Conservation (phyloP, 75 land plant genomes). For the Sequoiadendron giganteum region DNA sequence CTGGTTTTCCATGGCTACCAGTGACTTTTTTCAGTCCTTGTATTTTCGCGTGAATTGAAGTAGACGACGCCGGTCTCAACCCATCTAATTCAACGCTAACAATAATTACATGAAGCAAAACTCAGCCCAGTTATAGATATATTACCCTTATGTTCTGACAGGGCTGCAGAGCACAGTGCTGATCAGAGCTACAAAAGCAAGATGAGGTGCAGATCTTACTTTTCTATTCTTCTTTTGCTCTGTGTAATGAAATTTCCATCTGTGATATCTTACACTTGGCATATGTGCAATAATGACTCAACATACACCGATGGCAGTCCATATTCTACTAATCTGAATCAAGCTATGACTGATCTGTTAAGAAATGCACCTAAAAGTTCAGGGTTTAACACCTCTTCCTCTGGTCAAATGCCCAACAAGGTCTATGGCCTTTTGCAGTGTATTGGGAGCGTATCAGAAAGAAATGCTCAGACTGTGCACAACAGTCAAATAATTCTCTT, state of each 20-base stretch:
- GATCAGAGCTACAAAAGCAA: background rate
- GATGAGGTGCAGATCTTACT: background rate
- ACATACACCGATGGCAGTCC: background rate
- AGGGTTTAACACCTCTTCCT: background rate
- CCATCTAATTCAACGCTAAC: too few species aligned
- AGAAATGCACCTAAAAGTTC: background rate
- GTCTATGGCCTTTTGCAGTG: background rate
- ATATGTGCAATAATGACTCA: background rate
- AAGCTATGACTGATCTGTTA: background rate
- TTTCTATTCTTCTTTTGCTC: background rate
- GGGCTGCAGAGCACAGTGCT: too few species aligned
- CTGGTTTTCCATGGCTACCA: too few species aligned
- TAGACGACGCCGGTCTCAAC: too few species aligned
- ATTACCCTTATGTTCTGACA: too few species aligned
- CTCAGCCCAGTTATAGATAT: too few species aligned
- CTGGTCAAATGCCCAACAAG: background rate
- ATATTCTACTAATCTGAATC: background rate
- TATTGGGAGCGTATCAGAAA: background rate
- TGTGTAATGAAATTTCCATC: background rate
- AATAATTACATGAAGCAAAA: too few species aligned
- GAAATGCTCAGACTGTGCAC: background rate
- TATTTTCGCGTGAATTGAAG: too few species aligned
- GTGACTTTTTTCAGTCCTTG: too few species aligned
- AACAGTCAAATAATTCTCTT: background rate
- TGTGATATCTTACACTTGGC: background rate